Base-by-base conservation (phyloP, 352 stramenopile species). In the Phytopythium vexans region DNA sequence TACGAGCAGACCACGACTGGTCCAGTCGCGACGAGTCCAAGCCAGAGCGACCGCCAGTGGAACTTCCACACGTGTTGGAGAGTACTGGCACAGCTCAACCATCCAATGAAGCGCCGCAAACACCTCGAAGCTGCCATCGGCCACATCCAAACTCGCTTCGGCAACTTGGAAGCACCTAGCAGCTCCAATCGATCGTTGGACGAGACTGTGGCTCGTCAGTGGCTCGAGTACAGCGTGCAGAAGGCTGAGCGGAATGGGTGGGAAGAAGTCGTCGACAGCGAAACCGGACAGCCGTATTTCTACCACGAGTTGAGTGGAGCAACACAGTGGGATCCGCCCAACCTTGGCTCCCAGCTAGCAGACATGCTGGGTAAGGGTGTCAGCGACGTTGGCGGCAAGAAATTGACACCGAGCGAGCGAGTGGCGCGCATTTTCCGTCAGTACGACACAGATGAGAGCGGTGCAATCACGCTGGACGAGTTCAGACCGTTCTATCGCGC, bases 291-390 rank as follows among this genome's bases (percentile, higher is more conserved):
- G 10, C 60, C 58, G 46, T 89, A 86, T 56, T 89, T 77, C 21
- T 88, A 89, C 46, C 81, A 89, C 52, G 74, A 87, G 48, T 52
- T 74, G 1, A 64, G 66, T 16, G 72, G 72, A 0, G 41, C 46
- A 42, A 89, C 65, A n/a, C 82, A 89, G 56, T 89, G 82, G 82
- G 79, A 92, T 37, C 64, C 74, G 10, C 81, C 81, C 38, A 54
- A 86, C 9, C 60, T 89, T 33, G 65, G 78, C 27, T 59, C 57
- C 7, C 56, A 78, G 6, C 86, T 92, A 67, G 48, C 61, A 10
- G 62, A 47, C 8, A 73, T 92, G 56, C 56, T 92, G 38, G 63
- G 50, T 46, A 72, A 75, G 6, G 10, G 31, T 14, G 10, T 49
- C 44, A 31, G 36, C 44, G 4, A 21, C 44, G 31, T 75, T 88